Evolutionary conservation across 768 basidiomycete genomes (phyloP).

Genomic region (Strobilomyces echinocephalus): DNA sequence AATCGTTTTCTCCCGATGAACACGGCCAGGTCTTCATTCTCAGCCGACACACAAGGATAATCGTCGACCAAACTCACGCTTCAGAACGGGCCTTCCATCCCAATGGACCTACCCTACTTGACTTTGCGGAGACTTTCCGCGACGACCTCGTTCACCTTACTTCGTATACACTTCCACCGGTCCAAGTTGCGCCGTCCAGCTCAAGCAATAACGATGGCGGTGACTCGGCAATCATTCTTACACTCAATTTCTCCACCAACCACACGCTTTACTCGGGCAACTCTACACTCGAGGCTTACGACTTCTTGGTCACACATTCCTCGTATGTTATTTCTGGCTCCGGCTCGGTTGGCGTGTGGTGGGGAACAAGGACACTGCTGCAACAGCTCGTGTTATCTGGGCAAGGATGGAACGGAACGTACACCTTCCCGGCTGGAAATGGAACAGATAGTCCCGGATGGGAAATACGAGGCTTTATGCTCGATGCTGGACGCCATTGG

Average conservation of each 20-base stretch:
- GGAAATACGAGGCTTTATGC: constrained; percentile 44
- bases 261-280: constrained; percentile 35
- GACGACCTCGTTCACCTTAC: constrained; percentile 31
- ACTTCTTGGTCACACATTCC: constrained; percentile 29
- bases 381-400: constrained; percentile 34
- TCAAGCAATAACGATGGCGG: not conserved
- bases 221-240: constrained; percentile 29
- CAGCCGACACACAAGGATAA: constrained; percentile 27
- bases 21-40: constrained; percentile 28
- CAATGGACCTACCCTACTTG: constrained; percentile 30
- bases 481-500: constrained; percentile 45
- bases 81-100: not conserved
- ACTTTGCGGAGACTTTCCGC: constrained; percentile 36
- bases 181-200: constrained; percentile 19
- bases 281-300: constrained; percentile 37
- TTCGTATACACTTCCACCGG: constrained; percentile 21
- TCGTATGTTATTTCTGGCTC: constrained; percentile 33
- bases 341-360: constrained; percentile 37
- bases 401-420: constrained; percentile 3
- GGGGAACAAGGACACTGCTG: constrained; percentile 42
- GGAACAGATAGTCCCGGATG: constrained; percentile 40
- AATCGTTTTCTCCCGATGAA: constrained; percentile 25
- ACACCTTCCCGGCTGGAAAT: constrained; percentile 30
- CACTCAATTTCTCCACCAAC: constrained; percentile 21
- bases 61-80: constrained; percentile 33